phyloP scores from a whole-genome alignment of 2,329 filamentous ascomycete genomes.

The Hypoxylon sp. region DNA sequence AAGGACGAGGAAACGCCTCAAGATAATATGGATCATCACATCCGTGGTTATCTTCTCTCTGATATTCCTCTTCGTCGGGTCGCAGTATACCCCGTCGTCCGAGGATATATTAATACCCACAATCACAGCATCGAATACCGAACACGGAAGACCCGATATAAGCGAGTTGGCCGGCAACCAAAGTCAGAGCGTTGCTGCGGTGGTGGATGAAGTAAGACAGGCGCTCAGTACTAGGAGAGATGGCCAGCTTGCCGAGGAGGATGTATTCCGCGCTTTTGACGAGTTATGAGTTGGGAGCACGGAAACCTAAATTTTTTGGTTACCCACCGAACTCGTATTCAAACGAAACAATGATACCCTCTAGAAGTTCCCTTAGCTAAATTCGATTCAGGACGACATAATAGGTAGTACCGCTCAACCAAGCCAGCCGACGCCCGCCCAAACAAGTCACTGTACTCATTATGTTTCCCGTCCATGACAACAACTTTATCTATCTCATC shows the following conservation, averaged over 20 bases:
- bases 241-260: conserved; percentile 41
- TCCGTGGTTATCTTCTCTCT: conserved; percentile 62
- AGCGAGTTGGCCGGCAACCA: conserved; percentile 37
- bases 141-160: conserved; percentile 20
- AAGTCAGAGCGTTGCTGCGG: conserved; percentile 42
- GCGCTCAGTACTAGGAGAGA: conserved; percentile 46
- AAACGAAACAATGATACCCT: conserved; percentile 25
- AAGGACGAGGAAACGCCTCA: conserved; percentile 72
- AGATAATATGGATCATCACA: conserved; percentile 72
- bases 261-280: conserved; percentile 51
- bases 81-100: conserved; percentile 51
- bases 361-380: neutral
- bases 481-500: neutral
- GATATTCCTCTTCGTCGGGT: conserved; percentile 58
- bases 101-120: conserved; percentile 31
- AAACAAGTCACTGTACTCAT: neutral
- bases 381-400: neutral
- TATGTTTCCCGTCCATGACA: neutral
- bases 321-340: neutral
- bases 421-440: neutral
- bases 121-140: conserved; percentile 27
- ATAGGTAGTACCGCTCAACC: conserved; percentile 4
- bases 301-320: neutral
- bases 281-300: conserved; percentile 48
- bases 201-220: conserved; percentile 49